Base-by-base conservation (phyloP, 73 alveolate genomes). In the Uronychia binucleata region DNA sequence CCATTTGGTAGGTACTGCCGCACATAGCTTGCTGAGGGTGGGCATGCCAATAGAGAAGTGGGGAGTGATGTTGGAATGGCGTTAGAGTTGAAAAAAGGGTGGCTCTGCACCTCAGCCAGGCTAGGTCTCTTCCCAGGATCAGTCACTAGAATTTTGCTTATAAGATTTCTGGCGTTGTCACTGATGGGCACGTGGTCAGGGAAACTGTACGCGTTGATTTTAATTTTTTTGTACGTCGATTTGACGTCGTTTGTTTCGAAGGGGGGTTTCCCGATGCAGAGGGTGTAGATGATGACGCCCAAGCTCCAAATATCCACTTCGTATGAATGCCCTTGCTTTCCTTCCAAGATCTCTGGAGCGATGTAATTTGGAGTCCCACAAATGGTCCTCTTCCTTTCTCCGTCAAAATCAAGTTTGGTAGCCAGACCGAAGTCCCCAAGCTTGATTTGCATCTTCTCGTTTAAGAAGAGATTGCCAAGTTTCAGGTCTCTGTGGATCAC, bases 351-450 rank as follows among this genome's bases (percentile, higher is more conserved):
- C 91, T 96, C 98, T 0, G 99, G 99, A 1, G 99, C 98, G 19
- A 96, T 93, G 77, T 96, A 96, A 82, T 96, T 96, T 11, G 99
- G 98, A 0, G 99, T 96, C 13, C 99, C 98, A 30, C 99, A 96
- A 58, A 96, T 79, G 25, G 99, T 86, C 46, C 96, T 59, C 85
- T 85, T 96, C 77, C 95, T 85, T 82, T 96, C 96, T 0, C 99
- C 99, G n/a, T 93, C 99, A 82, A 89, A 95, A 33, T 96, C 97
- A 28, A 96, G 86, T 79, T 80, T 92, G 0, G 99, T 86, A 1
- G 98, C 99, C 67, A 96, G 79, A 26, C 98, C 98, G 86, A 96
- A 96, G 88, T 92, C 99, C 0, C 99, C 99, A 57, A 95, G 33
- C 79, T 95, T 95, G 76, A 95, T 74, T 79, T 94, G 86, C 93